Conservation (phyloP, 2,329 filamentous ascomycete genomes). For the Botrytis sinoallii region DNA sequence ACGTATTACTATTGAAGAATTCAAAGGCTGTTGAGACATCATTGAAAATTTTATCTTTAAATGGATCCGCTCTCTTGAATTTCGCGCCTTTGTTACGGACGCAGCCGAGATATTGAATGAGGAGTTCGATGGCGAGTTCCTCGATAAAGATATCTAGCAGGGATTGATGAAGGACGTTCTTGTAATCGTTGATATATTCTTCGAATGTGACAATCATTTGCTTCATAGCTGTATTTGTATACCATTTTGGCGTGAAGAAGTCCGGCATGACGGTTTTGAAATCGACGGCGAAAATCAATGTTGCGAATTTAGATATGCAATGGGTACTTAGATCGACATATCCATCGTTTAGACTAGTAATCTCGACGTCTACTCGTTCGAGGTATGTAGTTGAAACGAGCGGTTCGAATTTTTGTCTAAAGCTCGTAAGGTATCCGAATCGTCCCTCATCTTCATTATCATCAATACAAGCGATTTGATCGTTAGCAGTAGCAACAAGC, state of each 20-base stretch:
- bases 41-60: conserved; percentile 89
- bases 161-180: conserved; percentile 77
- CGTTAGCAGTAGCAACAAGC: conserved; percentile 94
- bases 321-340: conserved; percentile 95
- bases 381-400: conserved; percentile 79
- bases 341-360: conserved; percentile 75
- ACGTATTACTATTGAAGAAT: conserved; percentile 68
- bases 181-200: conserved; percentile 90
- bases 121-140: conserved; percentile 86
- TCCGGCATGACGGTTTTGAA: conserved; percentile 79
- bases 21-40: conserved; percentile 88
- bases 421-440: conserved; percentile 79
- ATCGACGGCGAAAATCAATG: conserved; percentile 86
- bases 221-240: conserved; percentile 79
- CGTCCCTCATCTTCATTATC: conserved; percentile 76
- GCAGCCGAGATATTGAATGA: conserved; percentile 77
- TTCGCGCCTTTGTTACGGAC: conserved; percentile 89
- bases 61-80: conserved; percentile 82
- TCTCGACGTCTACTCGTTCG: conserved; percentile 68
- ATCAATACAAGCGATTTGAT: conserved; percentile 97
- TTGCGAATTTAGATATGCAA: conserved; percentile 83
- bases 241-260: conserved; percentile 92
- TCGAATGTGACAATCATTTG: conserved; percentile 93
- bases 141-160: conserved; percentile 90
- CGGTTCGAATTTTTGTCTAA: conserved; percentile 77